Conservation (phyloP, 139 green algal species). For the Volvox africanus region DNA sequence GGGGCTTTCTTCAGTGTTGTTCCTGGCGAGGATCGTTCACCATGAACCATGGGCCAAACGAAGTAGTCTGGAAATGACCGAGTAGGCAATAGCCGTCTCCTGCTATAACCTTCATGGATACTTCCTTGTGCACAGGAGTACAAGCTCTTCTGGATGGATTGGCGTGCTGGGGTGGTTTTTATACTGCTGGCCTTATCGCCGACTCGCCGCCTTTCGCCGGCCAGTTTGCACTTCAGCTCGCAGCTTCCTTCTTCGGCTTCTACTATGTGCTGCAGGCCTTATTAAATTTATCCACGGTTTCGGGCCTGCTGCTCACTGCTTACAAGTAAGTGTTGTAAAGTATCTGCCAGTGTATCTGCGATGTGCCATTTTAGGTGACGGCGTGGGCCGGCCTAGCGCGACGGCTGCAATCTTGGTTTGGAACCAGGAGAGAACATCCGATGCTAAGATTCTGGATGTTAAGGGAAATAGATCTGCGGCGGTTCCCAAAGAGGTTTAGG, state of each 20-base stretch:
- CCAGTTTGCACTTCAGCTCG: conserved; percentile 46
- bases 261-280: conserved; percentile 49
- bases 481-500: no score
- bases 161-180: conserved; percentile 57
- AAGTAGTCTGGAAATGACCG: background rate
- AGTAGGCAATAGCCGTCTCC: background rate
- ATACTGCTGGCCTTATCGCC: conserved; percentile 20
- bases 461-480: no score
- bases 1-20: no score
- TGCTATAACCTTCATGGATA: background rate
- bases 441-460: no score
- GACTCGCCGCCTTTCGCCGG: conserved; percentile 50
- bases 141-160: conserved; percentile 54
- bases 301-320: background rate
- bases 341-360: no score
- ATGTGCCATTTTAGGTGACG: no score
- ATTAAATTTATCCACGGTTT: conserved; percentile 42
- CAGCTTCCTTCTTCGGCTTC: conserved; percentile 57
- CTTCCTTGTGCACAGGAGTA: background rate
- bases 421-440: no score
- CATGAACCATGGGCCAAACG: background rate
- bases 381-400: no score
- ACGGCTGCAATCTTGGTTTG: no score
- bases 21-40: no score
- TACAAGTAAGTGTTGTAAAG: conserved; percentile 37